Percentiles rank a stretch among this genome's conserved stretches.
Conservation (phyloP, 2,329 filamentous ascomycete species). For the Purpureocillium takamizusanense region DNA sequence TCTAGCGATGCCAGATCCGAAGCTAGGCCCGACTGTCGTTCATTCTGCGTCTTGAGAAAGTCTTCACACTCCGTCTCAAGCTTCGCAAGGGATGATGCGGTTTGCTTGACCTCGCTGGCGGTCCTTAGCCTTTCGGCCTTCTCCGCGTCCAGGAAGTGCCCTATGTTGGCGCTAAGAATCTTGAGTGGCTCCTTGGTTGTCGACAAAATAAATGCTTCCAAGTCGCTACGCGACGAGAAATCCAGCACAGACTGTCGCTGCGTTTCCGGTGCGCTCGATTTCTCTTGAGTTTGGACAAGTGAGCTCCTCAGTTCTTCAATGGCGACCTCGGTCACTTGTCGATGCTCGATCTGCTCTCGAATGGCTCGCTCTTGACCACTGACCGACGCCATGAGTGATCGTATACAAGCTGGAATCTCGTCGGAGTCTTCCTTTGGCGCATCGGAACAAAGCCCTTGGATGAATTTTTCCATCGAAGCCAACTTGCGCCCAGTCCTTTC, state of each 20-base stretch:
- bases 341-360: constrained; percentile 2
- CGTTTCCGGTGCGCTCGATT: no score
- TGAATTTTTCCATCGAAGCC: background rate
- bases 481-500: background rate
- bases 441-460: background rate
- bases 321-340: background rate
- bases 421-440: background rate
- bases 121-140: no score
- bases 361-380: background rate
- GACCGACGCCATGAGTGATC: background rate
- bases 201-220: no score
- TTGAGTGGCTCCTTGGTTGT: no score
- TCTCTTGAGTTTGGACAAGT: no score
- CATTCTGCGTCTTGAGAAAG: background rate
- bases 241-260: no score
- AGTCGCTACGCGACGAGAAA: no score
- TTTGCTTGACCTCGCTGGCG: no score
- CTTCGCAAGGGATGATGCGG: no score
- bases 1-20: background rate
- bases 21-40: background rate
- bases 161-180: no score
- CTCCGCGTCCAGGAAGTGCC: no score
- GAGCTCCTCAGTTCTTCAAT: no score
- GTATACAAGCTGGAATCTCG: background rate
- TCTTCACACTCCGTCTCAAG: background rate